Evolutionary conservation across 768 basidiomycete genomes (phyloP), one percentile per base, ranked within the genome.

Genomic region (Lactifluus hygrophoroides): DNA sequence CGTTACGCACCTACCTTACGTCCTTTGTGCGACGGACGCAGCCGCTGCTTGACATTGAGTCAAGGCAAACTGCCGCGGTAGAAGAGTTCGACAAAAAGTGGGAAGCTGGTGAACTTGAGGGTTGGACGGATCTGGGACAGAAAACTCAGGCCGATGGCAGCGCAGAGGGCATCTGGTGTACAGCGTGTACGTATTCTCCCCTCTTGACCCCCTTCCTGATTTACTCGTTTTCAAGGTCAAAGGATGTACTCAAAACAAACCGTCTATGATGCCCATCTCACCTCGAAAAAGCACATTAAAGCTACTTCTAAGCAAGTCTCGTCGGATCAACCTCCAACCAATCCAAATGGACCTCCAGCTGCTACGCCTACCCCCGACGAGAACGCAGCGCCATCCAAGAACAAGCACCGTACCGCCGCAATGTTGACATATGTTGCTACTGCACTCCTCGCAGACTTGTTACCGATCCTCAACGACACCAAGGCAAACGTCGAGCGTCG

Each of bases 241-340:
- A 96, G 94, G 69, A 76, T 81, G 57, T 98, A 98, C 71, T 82
- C 94, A 13, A 99, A 97, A 71, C 91, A 97, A 71, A 97, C 96
- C 0, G 96, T 99, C 9, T 99, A 94, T 69, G 90, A 96, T 61
- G 94, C 94, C 2, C 96, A 98, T 69, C 72, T 98, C 51, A 92
- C 85, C 2, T 95, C 94, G 21, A 97, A 94, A 76, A 98, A 93
- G 70, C 96, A 99, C 67, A 74, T 90, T 67, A 99, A 97, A 74
- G 90, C 92, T 8, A 78, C 82, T n/a, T 81, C 85, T 8, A 90
- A 84, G 64, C 84, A 87, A 67, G 85, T 81, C 3, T 63, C 68
- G 21, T 61, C 69, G 67, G 64, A 76, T 73, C 62, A 75, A 71
- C 64, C 77, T 17, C 74, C 80, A 4, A 66, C 78, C 5, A 81